Base-by-base conservation (phyloP, 257 asterid genomes). In the Gynochthodes officinalis region DNA sequence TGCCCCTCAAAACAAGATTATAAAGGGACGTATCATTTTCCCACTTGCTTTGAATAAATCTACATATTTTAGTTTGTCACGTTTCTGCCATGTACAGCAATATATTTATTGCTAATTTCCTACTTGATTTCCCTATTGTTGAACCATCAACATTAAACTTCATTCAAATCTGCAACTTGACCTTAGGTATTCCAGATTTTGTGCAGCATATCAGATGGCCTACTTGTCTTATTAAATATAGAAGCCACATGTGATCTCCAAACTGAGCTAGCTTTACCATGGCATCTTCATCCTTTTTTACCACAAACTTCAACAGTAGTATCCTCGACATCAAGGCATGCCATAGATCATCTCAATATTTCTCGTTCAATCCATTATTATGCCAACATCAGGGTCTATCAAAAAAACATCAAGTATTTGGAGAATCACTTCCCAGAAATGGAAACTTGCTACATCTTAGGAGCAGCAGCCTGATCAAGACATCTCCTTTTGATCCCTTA, bases 381-480 rank as follows among this genome's bases (percentile, higher is more conserved):
- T 2, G 7, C 6, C 42, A 37, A 2, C 42, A 37, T 37, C 42
- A 37, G 42, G 19, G 61, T 2, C 1, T 27, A 69, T 1, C 73
- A 35, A 69, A 23, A 54, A n/a, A n/a, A n/a, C n/a, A n/a, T n/a
- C 69, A 64, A 1, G 5, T 13, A 23, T 21, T 42, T 64, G 37
- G 54, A 42, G 23, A 5, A 42, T 64, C 69, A 64, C 69, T 64
- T n/a, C 69, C 33, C 7, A 64, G 12, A 64, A 64, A 39, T 40
- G 70, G 54, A 25, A 13, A 21, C 4, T 64, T 43, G 53, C 48
- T 15, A 40, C 23, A 64, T 15, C 35, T 40, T 21, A 21, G 19
- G n/a, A 69, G 64, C 30, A 23, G 48, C 14, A 44, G n/a, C n/a
- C n/a, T n/a, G n/a, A n/a, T 69, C 35, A 52, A 69, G 48, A 69